Base-by-base conservation (phyloP, 768 basidiomycete genomes). In the Hemileccinum rubropunctum region DNA sequence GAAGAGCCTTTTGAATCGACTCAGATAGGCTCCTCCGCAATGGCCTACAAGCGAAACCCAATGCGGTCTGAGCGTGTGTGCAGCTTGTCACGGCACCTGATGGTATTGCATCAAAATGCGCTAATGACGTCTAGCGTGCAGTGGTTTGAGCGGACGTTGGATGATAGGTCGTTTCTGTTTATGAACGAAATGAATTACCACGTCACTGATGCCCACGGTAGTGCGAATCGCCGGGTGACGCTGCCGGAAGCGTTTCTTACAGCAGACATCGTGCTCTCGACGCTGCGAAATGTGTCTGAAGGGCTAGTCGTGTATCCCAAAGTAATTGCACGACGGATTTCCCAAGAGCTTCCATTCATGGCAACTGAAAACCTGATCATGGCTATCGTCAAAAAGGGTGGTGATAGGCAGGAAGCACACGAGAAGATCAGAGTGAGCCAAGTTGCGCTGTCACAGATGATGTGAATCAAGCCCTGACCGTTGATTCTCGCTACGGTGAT, bases 331-430 rank as follows among this genome's bases (percentile, higher is more conserved):
- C 83, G 93, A 36, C 84, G 92, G 33, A 95, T 99, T 67, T 70
- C 84, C 3, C 91, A 98, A 68, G 97, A 99, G 68, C 79, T 99
- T 30, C 97, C 97, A 1, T 98, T 98, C 80, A 98, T 99, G 97
- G 94, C 95, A 4, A 99, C 97, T 2, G 97, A 99, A 71, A 99
- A 99, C 69, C 80, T 99, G 71, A 98, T 98, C 72, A 98, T 99
- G 97, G 93, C 93, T 2, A 82, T 99, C 37, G 97, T 98, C 54
- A 97, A 91, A 71, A 83, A 81, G 42, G 92, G 92, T 18, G 95
- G 95, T 1, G 95, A 98, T 70, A 80, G 97, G 30, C 97, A 98
- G 66, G 93, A 92, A 70, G 92, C 92, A 8, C 97, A 98, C 66
- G 97, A 98, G 72, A 88, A 91, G 72, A 93, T 98, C 63, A 76